These are phyloP conservation scores for Fusarium heterosporum DNA, from an alignment of 2,329 filamentous ascomycete genomes.

Conservation along the genomic window DNA sequence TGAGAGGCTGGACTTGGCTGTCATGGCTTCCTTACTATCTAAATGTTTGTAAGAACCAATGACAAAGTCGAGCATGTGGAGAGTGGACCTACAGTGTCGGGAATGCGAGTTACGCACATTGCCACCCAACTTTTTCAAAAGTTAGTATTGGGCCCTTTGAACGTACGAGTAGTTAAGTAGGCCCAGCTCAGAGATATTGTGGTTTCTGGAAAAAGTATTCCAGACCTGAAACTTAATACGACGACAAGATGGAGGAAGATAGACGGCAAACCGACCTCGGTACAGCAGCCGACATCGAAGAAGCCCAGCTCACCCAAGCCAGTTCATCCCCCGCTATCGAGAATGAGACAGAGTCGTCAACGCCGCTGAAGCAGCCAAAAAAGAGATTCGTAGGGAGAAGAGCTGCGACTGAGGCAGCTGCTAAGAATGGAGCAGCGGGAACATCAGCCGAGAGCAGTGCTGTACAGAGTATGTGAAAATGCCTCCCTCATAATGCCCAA, in stretches of 20 bases:
- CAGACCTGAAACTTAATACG: neutral
- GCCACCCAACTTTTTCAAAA: constrained; percentile 38
- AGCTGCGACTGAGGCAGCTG: constrained; percentile 72
- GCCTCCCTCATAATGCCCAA: neutral
- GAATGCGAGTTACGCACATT: constrained; percentile 29
- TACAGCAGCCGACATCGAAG: constrained; percentile 74
- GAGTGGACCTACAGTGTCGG: constrained; percentile 44
- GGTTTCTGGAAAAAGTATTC: neutral
- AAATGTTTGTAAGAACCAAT: constrained; percentile 28
- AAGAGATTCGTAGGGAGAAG: constrained; percentile 91
- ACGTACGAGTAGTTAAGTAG: neutral
- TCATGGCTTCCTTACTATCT: constrained; percentile 20
- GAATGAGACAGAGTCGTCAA: constrained; percentile 43
- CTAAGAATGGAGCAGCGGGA: constrained; percentile 54
- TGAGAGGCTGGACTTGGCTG: constrained; percentile 9
- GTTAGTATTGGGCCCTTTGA: constrained; percentile 2
- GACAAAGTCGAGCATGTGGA: constrained; percentile 13
- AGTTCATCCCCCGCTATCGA: constrained; percentile 31
- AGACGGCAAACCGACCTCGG: constrained; percentile 77
- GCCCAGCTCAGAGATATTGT: neutral
- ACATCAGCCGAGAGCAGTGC: constrained; percentile 48
- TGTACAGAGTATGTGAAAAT: constrained; percentile 62
- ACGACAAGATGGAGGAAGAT: constrained; percentile 77
- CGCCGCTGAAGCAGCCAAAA: constrained; percentile 77
- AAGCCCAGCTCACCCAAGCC: constrained; percentile 54